These are phyloP conservation scores for Rhamnella rubrinervis DNA, from an alignment of 331 rosid genomes.

Conservation along the genomic window DNA sequence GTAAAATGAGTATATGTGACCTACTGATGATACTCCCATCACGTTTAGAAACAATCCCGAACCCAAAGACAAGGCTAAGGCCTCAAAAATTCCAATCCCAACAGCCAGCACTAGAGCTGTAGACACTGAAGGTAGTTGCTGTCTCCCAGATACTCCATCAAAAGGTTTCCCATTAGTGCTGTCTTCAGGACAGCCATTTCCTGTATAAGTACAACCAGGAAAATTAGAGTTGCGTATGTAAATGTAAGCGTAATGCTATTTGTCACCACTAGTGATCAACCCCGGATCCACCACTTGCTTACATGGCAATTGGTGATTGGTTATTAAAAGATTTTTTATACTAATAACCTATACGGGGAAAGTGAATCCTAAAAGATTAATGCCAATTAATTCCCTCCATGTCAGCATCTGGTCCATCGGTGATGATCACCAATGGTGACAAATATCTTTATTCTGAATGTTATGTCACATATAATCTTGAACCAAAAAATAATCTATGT, in stretches of 20 bases:
- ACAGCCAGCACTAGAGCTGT: constrained; percentile 85
- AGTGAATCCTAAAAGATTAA: too few species aligned
- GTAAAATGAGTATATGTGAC: constrained; percentile 7
- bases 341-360: too few species aligned
- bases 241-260: not conserved
- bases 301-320: too few species aligned
- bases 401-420: too few species aligned
- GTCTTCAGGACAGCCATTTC: constrained; percentile 22
- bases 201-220: constrained; percentile 31
- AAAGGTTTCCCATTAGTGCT: constrained; percentile 43
- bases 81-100: constrained; percentile 85
- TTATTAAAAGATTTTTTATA: too few species aligned
- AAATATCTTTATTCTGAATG: too few species aligned
- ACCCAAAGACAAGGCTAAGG: constrained; percentile 72
- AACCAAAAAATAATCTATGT: not conserved
- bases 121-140: constrained; percentile 83
- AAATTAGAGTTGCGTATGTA: constrained; percentile 13
- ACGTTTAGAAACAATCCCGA: constrained; percentile 58
- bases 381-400: too few species aligned
- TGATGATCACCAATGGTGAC: too few species aligned
- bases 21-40: constrained; percentile 82
- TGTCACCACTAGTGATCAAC: not conserved
- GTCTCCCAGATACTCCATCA: constrained; percentile 38
- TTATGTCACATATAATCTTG: too few species aligned
- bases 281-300: too few species aligned